A percentile compares a stretch with the other conserved stretches of the same genome.
phyloP scores from a whole-genome alignment of 164 flowering plant genomes.

The Vitis cinerea region DNA sequence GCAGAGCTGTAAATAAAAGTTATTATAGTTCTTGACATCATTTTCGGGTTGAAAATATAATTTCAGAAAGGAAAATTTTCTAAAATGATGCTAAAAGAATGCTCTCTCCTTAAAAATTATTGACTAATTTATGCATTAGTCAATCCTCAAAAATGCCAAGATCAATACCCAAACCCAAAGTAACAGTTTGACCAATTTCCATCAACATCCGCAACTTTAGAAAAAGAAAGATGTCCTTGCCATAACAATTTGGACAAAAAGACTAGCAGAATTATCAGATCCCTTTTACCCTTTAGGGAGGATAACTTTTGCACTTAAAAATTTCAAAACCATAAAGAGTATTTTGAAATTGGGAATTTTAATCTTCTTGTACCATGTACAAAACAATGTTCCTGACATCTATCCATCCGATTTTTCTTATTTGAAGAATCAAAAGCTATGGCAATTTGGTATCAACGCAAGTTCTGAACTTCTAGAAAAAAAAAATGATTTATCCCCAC shows the following conservation, averaged over 20 bases:
- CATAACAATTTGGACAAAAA: neutral
- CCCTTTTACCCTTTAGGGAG: too few species aligned
- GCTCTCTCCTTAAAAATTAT: neutral
- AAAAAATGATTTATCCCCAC: too few species aligned
- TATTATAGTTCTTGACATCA: conserved; percentile 3
- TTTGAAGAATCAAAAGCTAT: too few species aligned
- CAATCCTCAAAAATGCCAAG: neutral
- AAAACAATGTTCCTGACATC: too few species aligned
- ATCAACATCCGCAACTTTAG: neutral
- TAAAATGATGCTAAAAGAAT: neutral
- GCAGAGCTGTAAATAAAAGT: conserved; percentile 55
- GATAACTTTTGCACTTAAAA: too few species aligned
- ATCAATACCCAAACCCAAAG: neutral
- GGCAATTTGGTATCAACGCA: too few species aligned
- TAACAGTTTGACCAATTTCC: neutral
- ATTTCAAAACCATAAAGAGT: too few species aligned
- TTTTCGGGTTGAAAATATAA: neutral
- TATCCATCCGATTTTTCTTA: too few species aligned
- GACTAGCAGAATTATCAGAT: too few species aligned
- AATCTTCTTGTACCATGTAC: too few species aligned
- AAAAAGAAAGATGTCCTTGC: neutral
- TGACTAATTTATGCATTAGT: neutral
- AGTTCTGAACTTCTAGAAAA: too few species aligned
- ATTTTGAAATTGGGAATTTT: too few species aligned
- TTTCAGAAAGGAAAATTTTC: neutral